Conservation (phyloP, 495 filamentous ascomycete genomes). For the Neurospora sp. region DNA sequence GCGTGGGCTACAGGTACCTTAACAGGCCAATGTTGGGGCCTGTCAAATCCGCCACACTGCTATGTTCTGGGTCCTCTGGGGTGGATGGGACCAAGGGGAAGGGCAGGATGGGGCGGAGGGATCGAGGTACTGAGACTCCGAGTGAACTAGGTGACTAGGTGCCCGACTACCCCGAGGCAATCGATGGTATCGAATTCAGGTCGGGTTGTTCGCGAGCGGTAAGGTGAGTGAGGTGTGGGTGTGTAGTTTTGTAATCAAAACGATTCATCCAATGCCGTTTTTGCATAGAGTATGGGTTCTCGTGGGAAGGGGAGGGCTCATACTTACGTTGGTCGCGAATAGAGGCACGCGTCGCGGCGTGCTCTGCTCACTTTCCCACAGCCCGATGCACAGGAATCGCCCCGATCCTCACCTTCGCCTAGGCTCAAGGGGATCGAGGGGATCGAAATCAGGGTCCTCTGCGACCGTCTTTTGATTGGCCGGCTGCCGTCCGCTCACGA, state of each 20-base stretch:
- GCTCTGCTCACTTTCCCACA: constrained; percentile 4
- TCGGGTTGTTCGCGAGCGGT: neutral
- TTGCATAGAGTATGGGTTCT: neutral
- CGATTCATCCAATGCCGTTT: neutral
- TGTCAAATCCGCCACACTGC: neutral
- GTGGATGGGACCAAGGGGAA: neutral
- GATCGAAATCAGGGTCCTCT: constrained; percentile 18
- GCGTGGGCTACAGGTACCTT: neutral
- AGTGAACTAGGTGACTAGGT: neutral
- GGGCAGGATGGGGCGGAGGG: neutral
- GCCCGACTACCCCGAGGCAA: constrained; percentile 2
- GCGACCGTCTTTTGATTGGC: constrained; percentile 4
- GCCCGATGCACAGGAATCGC: constrained; percentile 15
- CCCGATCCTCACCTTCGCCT: constrained; percentile 10
- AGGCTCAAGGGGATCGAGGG: constrained; percentile 8
- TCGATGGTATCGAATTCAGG: constrained; percentile 9
- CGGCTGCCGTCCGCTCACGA: neutral
- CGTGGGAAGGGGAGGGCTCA: neutral
- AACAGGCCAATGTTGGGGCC: neutral
- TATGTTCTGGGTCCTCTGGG: neutral
- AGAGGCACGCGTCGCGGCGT: neutral
- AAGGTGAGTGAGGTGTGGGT: neutral
- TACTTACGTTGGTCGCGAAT: neutral
- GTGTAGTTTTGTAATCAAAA: neutral
- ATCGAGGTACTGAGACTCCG: neutral